Base-by-base conservation (phyloP, 352 stramenopile genomes). In the Pythium periplocum region DNA sequence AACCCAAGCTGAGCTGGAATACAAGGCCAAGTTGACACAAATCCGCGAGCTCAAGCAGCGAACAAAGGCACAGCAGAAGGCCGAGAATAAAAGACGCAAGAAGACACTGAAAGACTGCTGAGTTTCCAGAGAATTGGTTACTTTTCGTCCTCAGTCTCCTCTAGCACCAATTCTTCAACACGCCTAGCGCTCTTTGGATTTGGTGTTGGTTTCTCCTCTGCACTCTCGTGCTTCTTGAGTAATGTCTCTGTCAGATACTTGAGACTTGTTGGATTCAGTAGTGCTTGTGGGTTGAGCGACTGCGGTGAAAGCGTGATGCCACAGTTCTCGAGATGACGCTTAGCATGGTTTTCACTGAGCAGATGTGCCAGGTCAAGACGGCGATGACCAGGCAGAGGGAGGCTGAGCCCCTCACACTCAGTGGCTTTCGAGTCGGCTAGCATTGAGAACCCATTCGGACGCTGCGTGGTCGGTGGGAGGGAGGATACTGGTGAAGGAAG, bases 261-360 rank as follows among this genome's bases (percentile, higher is more conserved):
- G 9, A 87, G 59, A 36, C 71, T 87, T 37, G 66, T 68, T 1
- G 78, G 73, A 9, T 85, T 85, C 5, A 89, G 62, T 43, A 86
- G 67, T 2, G 62, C 62, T 33, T 84, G 73, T n/a, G 62, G 30
- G 4, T 51, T 42, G 5, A 61, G 61, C 2, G 33, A 26, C 1
- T 73, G 49, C 4, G 57, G 45, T 3, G 60, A 43, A 1, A 43
- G 17, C 17, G 17, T 48, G 11, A 56, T 62, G 34, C 54, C 50
- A 58, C 66, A 34, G 52, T 73, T 51, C 26, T 79, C 59, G 8
- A 71, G 62, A 34, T 71, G 61, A 11, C 67, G 73, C 30, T 69
- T 74, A 11, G 75, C 71, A 36, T 86, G 71, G 0, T 55, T 30
- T 33, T 81, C 69, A 37, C 71, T 82, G 32, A 88, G 66, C 36